A percentile compares a stretch with the other conserved stretches of the same genome.
These are phyloP conservation scores for Paraglomus brasilianum DNA, from an alignment of 192 early-diverging fungal genomes.

Conservation along the genomic window DNA sequence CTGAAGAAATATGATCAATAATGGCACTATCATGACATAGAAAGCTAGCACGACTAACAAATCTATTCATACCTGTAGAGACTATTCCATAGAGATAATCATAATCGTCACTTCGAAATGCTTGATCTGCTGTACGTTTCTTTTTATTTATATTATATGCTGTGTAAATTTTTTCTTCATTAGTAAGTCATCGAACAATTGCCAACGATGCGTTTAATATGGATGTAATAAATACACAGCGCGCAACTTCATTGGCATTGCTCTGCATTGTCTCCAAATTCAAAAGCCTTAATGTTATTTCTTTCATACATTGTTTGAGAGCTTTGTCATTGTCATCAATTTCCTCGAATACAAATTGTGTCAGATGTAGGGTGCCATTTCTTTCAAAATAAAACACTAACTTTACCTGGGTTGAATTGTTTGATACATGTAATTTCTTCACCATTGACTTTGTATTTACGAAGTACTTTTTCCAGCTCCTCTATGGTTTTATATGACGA, in stretches of 20 bases:
- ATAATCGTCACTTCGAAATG: background rate
- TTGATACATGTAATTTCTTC: background rate
- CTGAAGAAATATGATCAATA: background rate
- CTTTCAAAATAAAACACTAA: background rate
- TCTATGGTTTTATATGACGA: conserved; percentile 4
- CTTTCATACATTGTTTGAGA: background rate
- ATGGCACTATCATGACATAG: too few relatives aligned
- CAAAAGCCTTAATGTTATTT: background rate
- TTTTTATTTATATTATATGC: conserved; percentile 12
- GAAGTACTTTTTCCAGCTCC: background rate
- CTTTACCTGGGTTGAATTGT: conserved; percentile 7
- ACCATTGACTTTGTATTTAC: background rate
- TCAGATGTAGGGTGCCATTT: background rate
- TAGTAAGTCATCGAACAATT: background rate
- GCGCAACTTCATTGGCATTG: background rate
- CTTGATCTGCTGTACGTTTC: background rate
- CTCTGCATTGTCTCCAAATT: background rate
- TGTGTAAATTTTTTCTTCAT: background rate
- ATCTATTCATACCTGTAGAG: background rate
- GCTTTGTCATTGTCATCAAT: conserved; percentile 10
- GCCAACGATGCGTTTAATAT: conserved; percentile 1
- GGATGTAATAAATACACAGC: conserved; percentile 10
- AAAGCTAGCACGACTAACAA: background rate
- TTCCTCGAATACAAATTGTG: background rate
- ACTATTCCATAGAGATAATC: conserved; percentile 9